Conservation (phyloP, 306 rosid genomes). For the Astragalus glycyphyllos region DNA sequence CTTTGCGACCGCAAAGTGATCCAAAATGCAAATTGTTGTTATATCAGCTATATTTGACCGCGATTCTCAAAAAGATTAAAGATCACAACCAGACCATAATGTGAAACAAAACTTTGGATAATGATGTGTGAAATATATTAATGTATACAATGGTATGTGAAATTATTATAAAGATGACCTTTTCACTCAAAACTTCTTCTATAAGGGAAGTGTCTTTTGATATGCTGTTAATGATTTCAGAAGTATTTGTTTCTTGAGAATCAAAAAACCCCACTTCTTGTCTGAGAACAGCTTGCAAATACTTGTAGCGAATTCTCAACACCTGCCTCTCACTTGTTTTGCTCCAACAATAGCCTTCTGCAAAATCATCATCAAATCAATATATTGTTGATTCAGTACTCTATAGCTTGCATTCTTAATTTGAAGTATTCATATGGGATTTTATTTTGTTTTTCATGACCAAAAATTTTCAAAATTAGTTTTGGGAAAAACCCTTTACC, state of each 20-base stretch:
- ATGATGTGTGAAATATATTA: neutral
- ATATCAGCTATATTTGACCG: no score
- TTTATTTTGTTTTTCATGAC: constrained; percentile 4
- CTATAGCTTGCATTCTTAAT: constrained; percentile 11
- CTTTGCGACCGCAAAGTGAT: no score
- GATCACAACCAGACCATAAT: no score
- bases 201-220: constrained; percentile 87
- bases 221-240: constrained; percentile 81
- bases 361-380: constrained; percentile 20
- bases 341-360: constrained; percentile 99
- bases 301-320: constrained; percentile 81
- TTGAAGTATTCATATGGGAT: neutral
- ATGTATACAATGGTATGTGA: neutral
- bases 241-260: constrained; percentile 85
- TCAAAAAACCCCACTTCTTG: constrained; percentile 96
- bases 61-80: no score
- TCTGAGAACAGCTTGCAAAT: constrained; percentile 83
- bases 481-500: neutral
- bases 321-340: constrained; percentile 95
- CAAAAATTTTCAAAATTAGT: neutral
- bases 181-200: constrained; percentile 95
- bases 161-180: constrained; percentile 49
- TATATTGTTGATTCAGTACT: constrained; percentile 21
- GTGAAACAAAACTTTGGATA: no score
- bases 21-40: no score